Evolutionary conservation across 2,329 filamentous ascomycete genomes (phyloP).

Genomic region (Dactylellina haptotyla): DNA sequence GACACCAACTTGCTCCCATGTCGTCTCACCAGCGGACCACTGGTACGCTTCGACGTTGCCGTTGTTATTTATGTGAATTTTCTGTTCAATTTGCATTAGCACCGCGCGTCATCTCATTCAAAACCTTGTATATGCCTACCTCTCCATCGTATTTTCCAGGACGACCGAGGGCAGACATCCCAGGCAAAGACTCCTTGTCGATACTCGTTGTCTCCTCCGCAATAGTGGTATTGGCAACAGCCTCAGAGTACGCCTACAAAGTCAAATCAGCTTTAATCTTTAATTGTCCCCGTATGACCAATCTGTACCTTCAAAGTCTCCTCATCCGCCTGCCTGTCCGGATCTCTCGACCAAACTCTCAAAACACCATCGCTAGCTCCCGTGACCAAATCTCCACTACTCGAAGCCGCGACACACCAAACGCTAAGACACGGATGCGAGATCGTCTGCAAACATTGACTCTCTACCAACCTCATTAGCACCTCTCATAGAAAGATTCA

Average conservation of each 20-base stretch:
- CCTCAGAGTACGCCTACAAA: constrained; percentile 73
- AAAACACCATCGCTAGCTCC: constrained; percentile 89
- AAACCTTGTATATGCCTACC: constrained; percentile 73
- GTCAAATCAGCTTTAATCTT: constrained; percentile 12
- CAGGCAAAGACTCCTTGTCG: constrained; percentile 91
- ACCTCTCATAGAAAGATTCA: not conserved
- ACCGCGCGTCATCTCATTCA: not conserved
- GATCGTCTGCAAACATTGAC: constrained; percentile 88
- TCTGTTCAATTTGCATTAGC: constrained; percentile 69
- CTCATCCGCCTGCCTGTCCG: constrained; percentile 75
- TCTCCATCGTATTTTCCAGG: constrained; percentile 96
- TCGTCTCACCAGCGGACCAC: constrained; percentile 56
- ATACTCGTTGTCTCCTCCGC: constrained; percentile 76
- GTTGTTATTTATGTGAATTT: constrained; percentile 69
- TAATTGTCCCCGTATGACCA: too few relatives aligned
- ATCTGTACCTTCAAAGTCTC: constrained; percentile 72
- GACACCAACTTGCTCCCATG: constrained; percentile 88
- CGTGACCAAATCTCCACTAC: constrained; percentile 91
- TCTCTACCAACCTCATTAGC: constrained; percentile 48
- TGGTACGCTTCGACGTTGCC: constrained; percentile 57
- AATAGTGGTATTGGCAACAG: constrained; percentile 83
- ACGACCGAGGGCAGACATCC: constrained; percentile 85
- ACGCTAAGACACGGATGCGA: constrained; percentile 97
- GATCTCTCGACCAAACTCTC: constrained; percentile 81
- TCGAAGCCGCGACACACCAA: constrained; percentile 88